These are phyloP conservation scores for Orbilia quercus DNA, from an alignment of 2,329 filamentous ascomycete genomes.

Conservation along the genomic window DNA sequence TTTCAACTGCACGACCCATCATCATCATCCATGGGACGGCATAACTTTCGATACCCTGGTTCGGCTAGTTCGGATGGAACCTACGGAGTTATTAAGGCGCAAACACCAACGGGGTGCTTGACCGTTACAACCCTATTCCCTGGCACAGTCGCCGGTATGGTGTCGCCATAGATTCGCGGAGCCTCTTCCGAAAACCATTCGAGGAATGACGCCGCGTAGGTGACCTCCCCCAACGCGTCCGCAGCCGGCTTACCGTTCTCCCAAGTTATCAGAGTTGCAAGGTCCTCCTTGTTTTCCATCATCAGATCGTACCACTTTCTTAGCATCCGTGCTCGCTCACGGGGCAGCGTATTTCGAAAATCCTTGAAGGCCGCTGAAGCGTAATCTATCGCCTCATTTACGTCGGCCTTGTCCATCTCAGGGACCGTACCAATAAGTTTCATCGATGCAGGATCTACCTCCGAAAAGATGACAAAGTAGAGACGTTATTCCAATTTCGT, in stretches of 20 bases:
- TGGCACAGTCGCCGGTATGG: slow-evolving; percentile 75
- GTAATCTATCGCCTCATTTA: slow-evolving; percentile 82
- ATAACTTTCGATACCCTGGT: slow-evolving; percentile 22
- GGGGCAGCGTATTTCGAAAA: slow-evolving; percentile 77
- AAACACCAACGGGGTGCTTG: slow-evolving; percentile 86
- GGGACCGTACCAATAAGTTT: slow-evolving; percentile 83
- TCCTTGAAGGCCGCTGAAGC: slow-evolving; percentile 78
- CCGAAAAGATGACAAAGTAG: slow-evolving; percentile 2
- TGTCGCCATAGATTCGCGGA: slow-evolving; percentile 77
- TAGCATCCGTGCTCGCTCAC: slow-evolving; percentile 78
- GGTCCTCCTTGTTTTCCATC: slow-evolving; percentile 80
- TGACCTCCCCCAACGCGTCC: slow-evolving; percentile 77
- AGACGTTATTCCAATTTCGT: slow-evolving; percentile 39
- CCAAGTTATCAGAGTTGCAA: slow-evolving; percentile 85
- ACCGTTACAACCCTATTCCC: slow-evolving; percentile 81
- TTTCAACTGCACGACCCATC: too few species aligned
- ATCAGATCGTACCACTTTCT: slow-evolving; percentile 85
- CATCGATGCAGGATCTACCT: slow-evolving; percentile 81
- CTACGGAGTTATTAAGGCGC: slow-evolving; percentile 80
- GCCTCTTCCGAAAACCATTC: slow-evolving; percentile 87
- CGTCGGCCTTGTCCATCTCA: slow-evolving; percentile 83
- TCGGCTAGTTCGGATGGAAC: slow-evolving; percentile 56
- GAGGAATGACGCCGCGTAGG: slow-evolving; percentile 79
- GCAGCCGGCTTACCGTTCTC: slow-evolving; percentile 88
- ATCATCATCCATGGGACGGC: too few species aligned